Evolutionary conservation across 2,329 filamentous ascomycete genomes (phyloP), one percentile per base, ranked within the genome.

Genomic region (Ceratocystiopsis sp.): DNA sequence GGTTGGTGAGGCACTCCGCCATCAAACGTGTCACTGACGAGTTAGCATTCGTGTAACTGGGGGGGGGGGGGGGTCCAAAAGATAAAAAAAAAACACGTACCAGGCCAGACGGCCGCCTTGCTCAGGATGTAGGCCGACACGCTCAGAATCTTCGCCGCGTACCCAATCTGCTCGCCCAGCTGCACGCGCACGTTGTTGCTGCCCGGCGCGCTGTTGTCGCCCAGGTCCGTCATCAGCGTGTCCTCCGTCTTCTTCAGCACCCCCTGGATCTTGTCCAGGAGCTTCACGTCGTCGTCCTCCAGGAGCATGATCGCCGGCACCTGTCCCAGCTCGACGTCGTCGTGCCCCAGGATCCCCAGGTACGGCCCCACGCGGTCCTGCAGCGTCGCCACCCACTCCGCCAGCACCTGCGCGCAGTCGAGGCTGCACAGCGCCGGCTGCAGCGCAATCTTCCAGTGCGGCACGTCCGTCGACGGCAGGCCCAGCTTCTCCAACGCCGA

Each of bases 331-430:
- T 95, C 85, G 33, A 91, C 74, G 49, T 93, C 83, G 46, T 81
- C 79, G 13, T 89, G 89, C 25, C 25, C 25, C 2, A 96, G 70
- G 7, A 95, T 76, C 5, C 89, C 89, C 7, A 96, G 61, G 53
- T 91, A 93, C 5, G 78, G 77, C 0, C 89, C 89, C n/a, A 95
- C 82, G 10, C 91, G 80, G 55, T 95, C 87, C 59, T 98, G 91
- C 4, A 96, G 75, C 1, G 86, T 91, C 6, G 84, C 83, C 36
- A 91, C 74, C 89, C 89, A 98, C 60, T 96, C 89, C 0, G 85
- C 85, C 32, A 98, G 72, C 1, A 96, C 85, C 55, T 95, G 87
- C 3, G 84, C 82, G 55, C 89, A 96, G 55, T 96, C 89, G 54
- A 94, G 93, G 6, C 83, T 79, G 59, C 89, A 95, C 68, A 96